Evolutionary conservation across 495 filamentous ascomycete genomes (phyloP), one percentile per base, ranked within the genome.

Genomic region (Annulohypoxylon stygium): DNA sequence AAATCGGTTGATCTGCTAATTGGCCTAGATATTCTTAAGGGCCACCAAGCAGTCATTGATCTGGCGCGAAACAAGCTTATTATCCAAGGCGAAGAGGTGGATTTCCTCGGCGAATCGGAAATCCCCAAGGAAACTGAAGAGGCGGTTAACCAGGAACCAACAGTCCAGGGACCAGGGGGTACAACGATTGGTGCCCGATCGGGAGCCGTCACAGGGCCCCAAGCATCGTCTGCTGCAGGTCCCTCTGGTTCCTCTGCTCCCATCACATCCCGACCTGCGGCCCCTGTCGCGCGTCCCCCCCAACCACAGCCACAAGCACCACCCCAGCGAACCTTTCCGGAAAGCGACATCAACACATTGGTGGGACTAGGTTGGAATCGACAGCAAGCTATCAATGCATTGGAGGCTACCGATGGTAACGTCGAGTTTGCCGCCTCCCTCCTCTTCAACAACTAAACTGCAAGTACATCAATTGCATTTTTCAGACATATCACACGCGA

Each of bases 1-100:
- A 99, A 98, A 81, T 90, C 93, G 66, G 96, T 98, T n/a, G 96
- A 98, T 75, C 85, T 99, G 10, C 87, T 99, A 7, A 86, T 99
- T 10, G 96, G 96, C 5, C 83, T 99, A 51, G 96, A 99, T 78
- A 99, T 99, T 92, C 83, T 98, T 58, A 97, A 94, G 80, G 88
- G 97, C 34, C 93, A 97, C 79, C 95, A 97, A 81, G 96, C 95
- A 3, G 92, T 87, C 66, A 93, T 99, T 71, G 97, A 99, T 76
- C 88, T 99, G 8, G 84, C 86, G 68, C 90, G 89, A 76, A 91
- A 92, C 67, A 90, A 89, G 34, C 87, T 99, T 16, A 83, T 95
- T 34, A 97, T 99, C 75, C 93, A 96, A 76, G 93, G 91, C 61
- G 90, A 91, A 54, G 92, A 94, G 51, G 92, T 99, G 9, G 87